Evolutionary conservation across 306 rosid genomes (phyloP).

Genomic region (Mimosa pudica): DNA sequence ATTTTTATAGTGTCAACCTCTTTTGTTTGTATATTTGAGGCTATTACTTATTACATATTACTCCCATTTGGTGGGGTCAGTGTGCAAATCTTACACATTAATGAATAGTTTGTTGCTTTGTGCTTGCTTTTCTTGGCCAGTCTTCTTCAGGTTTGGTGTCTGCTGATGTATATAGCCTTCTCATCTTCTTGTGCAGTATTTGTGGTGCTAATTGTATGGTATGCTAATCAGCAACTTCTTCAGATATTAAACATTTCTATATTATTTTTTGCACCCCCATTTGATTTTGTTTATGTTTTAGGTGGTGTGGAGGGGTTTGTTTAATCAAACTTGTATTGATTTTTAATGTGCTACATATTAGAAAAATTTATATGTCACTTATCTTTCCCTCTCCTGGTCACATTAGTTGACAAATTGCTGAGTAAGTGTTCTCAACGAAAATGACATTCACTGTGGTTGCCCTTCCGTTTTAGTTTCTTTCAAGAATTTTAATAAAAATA

Average conservation of each 20-base stretch:
- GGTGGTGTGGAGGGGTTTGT: conserved; percentile 14
- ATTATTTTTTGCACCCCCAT: background rate
- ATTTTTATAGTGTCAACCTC: conserved; percentile 38
- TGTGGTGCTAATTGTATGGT: conserved; percentile 29
- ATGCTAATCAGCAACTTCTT: background rate
- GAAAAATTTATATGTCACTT: background rate
- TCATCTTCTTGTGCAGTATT: conserved; percentile 15
- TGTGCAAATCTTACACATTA: conserved; percentile 31
- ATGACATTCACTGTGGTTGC: conserved; percentile 38
- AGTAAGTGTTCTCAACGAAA: conserved; percentile 38
- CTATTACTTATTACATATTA: conserved; percentile 2
- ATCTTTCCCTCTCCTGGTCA: background rate
- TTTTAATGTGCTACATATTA: background rate
- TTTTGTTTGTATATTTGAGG: conserved; percentile 16
- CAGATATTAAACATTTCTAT: conserved; percentile 7
- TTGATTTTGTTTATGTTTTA: conserved; percentile 11
- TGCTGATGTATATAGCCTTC: conserved; percentile 29
- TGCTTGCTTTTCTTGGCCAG: conserved; percentile 17
- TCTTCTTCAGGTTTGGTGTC: conserved; percentile 39
- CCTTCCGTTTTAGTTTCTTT: conserved; percentile 27
- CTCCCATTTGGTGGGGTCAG: conserved; percentile 40
- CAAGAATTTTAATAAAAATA: conserved; percentile 32
- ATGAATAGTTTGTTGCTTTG: conserved; percentile 8
- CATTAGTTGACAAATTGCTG: conserved; percentile 24
- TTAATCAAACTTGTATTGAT: conserved; percentile 13